Evolutionary conservation across 805 yeast genomes (phyloP), one percentile per base, ranked within the genome.

Genomic region (Saturnispora quitensis): DNA sequence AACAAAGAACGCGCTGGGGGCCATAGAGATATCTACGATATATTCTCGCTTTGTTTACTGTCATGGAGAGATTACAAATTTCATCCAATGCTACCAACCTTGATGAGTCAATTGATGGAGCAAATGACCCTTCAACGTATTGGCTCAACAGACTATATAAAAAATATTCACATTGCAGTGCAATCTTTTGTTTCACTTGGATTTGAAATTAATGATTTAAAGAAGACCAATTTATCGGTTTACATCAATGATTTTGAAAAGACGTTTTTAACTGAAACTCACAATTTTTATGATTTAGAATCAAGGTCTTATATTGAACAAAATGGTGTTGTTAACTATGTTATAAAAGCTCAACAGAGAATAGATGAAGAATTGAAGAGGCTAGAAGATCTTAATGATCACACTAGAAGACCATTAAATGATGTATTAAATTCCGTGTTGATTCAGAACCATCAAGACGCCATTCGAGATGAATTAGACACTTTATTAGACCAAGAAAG

Each of bases 1-100:
- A 86, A 86, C 60, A 90, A 95, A 63, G 98, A 91, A 68, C 78
- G 98, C 62, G 85, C 89, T 43, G 97, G 91, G 65, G 97, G 97
- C 17, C 80, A 88, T 61, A 77, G 89, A 56, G 89, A 88, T 62
- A 82, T 93, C 45, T 89, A 82, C 67, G 99, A 93, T 67, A 95
- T 95, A 22, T 84, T 89, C 64, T 89, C 97, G 4, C 73, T 93
- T 56, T 86, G 96, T 48, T 72, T 91, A 49, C 75, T 89, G 58
- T 83, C 87, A 47, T 93, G 99, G 99, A 84, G 86, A 62, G 80
- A 81, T 53, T 79, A 81, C 53, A 77, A 93, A 79, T 91, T 93
- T 67, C 76, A 77, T 55, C 76, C 79, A 25, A 78, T 89, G 61
- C 74, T 80, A 44, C 75, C 75, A 5, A 63, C 62, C 7, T 73